phyloP scores from a whole-genome alignment of 495 filamentous ascomycete genomes.

The Penicillium canariense region DNA sequence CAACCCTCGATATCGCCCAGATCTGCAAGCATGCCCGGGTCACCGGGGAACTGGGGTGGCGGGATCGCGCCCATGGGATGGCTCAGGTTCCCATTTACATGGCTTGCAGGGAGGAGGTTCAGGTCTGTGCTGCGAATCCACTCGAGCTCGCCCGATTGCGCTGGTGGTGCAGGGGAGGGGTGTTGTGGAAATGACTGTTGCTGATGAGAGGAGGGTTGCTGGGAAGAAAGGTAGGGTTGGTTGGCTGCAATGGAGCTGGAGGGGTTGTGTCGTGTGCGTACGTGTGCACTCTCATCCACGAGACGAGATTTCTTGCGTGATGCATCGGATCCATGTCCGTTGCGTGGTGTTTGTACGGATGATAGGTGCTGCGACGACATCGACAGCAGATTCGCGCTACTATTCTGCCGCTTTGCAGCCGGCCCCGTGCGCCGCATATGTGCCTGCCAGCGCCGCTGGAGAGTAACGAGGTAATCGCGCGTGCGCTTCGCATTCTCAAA shows the following conservation, averaged over 20 bases:
- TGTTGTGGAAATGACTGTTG: conserved; percentile 9
- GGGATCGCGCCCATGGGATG: conserved; percentile 7
- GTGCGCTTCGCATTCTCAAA: conserved; percentile 49
- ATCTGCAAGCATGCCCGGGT: conserved; percentile 29
- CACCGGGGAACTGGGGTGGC: conserved; percentile 24
- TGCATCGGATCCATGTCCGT: conserved; percentile 4
- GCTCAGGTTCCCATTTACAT: conserved; percentile 8
- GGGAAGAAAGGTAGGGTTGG: conserved; percentile 1
- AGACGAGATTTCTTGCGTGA: conserved; percentile 32
- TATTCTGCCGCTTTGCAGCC: conserved; percentile 36
- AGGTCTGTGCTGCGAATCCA: conserved; percentile 38
- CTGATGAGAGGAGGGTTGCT: conserved; percentile 1
- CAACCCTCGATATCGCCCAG: conserved; percentile 40
- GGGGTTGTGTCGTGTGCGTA: conserved; percentile 5
- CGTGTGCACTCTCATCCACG: conserved; percentile 3
- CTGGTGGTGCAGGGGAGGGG: background rate
- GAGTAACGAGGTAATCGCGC: conserved; percentile 43
- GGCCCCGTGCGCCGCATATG: conserved; percentile 44
- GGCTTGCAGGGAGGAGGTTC: conserved; percentile 29
- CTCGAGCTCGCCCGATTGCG: conserved; percentile 30
- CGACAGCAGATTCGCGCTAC: conserved; percentile 19
- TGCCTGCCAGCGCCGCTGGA: conserved; percentile 48
- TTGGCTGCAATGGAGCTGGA: background rate
- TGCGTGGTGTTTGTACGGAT: background rate
- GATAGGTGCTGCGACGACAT: conserved; percentile 4